Evolutionary conservation across 2,329 filamentous ascomycete genomes (phyloP), one percentile per base, ranked within the genome.

Genomic region (Biscogniauxia sp.): DNA sequence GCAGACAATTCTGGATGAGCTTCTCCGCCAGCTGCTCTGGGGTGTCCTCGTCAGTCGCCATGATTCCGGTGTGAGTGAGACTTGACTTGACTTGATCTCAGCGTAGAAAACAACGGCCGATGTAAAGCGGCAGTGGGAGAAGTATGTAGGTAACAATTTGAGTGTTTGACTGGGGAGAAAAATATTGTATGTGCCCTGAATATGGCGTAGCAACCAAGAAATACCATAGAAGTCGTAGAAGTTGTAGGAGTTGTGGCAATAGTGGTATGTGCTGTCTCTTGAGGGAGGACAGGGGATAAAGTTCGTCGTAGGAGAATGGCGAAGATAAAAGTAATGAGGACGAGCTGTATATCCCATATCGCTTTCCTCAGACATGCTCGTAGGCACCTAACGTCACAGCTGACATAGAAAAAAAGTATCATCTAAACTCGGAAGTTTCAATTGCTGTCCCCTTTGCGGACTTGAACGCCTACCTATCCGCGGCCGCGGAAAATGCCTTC

Each of bases 401-500:
- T 5, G 49, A 17, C n/a, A 50, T 59, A 55, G 58, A 53, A 59
- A 54, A 54, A 54, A 56, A 61, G 50, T n/a, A 50, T 62, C 37
- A 53, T 59, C 56, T 61, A 66, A 62, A 66, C 19, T 56, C 60
- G 55, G 60, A 66, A 68, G 66, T 62, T 59, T 70, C 66, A 70
- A 68, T 70, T 69, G 65, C 66, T 68, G 64, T 65, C 66, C 64
- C 62, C 58, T 63, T 67, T 67, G 59, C 60, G 65, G 66, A 70
- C 64, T 65, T 67, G 64, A 73, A 74, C 72, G 72, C 72, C 72
- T 70, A 70, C 68, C 72, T 63, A 69, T 68, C 70, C 69, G 63
- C 65, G 64, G 60, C 70, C 63, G 62, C 59, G 64, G 63, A 66
- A n/a, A n/a, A 65, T 69, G 68, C 75, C 73, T 77, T 80, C 78